Evolutionary conservation across 1,284 basidiomycete species (phyloP).

Genomic region (Pseudozyma pruni): DNA sequence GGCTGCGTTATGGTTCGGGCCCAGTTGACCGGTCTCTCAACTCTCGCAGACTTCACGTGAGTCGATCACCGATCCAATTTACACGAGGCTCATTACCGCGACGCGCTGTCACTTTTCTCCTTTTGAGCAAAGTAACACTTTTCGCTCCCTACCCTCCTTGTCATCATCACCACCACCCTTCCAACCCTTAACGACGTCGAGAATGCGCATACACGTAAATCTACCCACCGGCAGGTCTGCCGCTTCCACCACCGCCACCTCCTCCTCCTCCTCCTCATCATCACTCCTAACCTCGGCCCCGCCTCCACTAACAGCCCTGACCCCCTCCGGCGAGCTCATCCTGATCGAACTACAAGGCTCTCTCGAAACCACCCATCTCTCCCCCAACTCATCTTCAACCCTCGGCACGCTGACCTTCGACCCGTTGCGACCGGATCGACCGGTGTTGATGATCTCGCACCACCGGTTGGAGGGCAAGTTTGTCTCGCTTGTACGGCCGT

Average conservation of each 20-base stretch:
- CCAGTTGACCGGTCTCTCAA: no score
- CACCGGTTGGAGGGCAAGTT: constrained; percentile 89
- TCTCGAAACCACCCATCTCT: constrained; percentile 61
- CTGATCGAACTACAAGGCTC: constrained; percentile 65
- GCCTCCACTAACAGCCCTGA: constrained; percentile 33
- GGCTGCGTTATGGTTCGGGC: no score
- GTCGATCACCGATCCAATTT: constrained; percentile 5
- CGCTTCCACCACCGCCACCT: not conserved
- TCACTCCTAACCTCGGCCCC: constrained; percentile 9
- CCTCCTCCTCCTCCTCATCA: constrained; percentile 5
- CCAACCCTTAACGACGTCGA: not conserved
- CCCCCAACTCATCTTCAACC: no score
- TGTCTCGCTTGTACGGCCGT: constrained; percentile 71
- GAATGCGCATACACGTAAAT: constrained; percentile 40
- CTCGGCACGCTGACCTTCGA: constrained; percentile 61
- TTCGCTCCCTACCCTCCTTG: not conserved
- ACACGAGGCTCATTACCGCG: constrained; percentile 31
- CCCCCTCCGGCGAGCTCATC: constrained; percentile 58
- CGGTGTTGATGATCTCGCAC: constrained; percentile 83
- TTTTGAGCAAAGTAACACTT: constrained; percentile 30
- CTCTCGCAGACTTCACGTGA: no score
- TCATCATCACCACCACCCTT: not conserved
- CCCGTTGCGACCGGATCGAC: constrained; percentile 72
- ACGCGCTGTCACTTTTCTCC: constrained; percentile 15
- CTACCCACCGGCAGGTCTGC: constrained; percentile 8